These are phyloP conservation scores for Mycena crocata DNA, from an alignment of 768 basidiomycete genomes.

Conservation along the genomic window DNA sequence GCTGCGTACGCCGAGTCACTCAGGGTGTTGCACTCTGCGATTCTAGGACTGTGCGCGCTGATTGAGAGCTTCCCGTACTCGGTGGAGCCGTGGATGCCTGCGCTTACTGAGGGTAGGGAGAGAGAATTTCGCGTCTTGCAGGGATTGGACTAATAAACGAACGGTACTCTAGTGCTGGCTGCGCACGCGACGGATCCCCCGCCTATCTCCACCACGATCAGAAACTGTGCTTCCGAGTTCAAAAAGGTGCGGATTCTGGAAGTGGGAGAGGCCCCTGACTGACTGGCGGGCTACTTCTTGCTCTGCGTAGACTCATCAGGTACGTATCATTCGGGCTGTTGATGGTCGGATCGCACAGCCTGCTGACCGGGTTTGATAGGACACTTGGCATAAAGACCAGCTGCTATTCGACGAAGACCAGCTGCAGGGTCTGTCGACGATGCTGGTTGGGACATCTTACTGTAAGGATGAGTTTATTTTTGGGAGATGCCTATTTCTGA, in stretches of 20 bases:
- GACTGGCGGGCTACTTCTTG: slow-evolving; percentile 25
- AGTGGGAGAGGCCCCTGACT: slow-evolving; percentile 25
- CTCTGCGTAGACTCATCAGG: slow-evolving; percentile 71
- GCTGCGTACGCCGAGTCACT: slow-evolving; percentile 79
- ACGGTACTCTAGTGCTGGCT: slow-evolving; percentile 67
- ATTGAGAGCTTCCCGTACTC: slow-evolving; percentile 96
- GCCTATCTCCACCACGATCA: slow-evolving; percentile 91
- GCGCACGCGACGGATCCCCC: slow-evolving; percentile 86
- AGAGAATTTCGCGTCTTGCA: slow-evolving; percentile 16
- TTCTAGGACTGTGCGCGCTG: slow-evolving; percentile 90
- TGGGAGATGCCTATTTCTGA: slow-evolving; percentile 1
- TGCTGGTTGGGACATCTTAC: slow-evolving; percentile 92
- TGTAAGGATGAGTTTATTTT: slow-evolving; percentile 60
- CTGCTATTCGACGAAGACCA: slow-evolving; percentile 90
- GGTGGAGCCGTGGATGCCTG: slow-evolving; percentile 91
- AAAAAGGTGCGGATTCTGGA: slow-evolving; percentile 70
- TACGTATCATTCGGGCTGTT: slow-evolving; percentile 42
- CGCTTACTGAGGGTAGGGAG: slow-evolving; percentile 76
- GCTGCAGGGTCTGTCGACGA: slow-evolving; percentile 84
- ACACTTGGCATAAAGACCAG: slow-evolving; percentile 94
- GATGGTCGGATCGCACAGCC: slow-evolving; percentile 18
- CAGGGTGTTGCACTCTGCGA: slow-evolving; percentile 84
- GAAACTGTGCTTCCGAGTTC: slow-evolving; percentile 86
- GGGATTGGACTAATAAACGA: background rate
- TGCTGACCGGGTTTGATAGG: slow-evolving; percentile 55